Evolutionary conservation across 306 rosid genomes (phyloP).

Genomic region (Acacia crassicarpa): DNA sequence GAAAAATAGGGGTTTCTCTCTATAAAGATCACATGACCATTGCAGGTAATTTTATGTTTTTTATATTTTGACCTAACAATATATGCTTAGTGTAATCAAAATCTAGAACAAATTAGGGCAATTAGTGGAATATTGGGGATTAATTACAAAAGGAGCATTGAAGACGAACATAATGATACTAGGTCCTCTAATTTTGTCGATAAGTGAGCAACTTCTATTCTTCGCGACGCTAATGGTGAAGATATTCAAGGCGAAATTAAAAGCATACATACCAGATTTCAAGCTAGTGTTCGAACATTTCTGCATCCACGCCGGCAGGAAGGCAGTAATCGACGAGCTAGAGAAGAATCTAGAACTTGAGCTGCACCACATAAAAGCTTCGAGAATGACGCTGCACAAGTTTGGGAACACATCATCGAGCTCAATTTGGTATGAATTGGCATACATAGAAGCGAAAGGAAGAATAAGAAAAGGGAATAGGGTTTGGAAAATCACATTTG

Average conservation of each 20-base stretch:
- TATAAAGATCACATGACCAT: slow-evolving; percentile 65
- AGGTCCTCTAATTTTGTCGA: slow-evolving; percentile 64
- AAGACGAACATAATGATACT: slow-evolving; percentile 57
- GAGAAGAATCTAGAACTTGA: slow-evolving; percentile 56
- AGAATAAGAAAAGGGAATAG: slow-evolving; percentile 27
- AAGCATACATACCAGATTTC: slow-evolving; percentile 64
- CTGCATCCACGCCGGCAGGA: slow-evolving; percentile 72
- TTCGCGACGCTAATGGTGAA: slow-evolving; percentile 37
- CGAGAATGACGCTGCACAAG: slow-evolving; percentile 63
- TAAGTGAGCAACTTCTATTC: slow-evolving; percentile 63
- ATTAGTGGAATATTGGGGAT: background rate
- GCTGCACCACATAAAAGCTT: slow-evolving; percentile 50
- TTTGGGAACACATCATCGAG: slow-evolving; percentile 71
- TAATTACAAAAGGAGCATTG: slow-evolving; percentile 48
- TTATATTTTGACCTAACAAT: background rate
- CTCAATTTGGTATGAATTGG: slow-evolving; percentile 70
- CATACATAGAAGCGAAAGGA: slow-evolving; percentile 65
- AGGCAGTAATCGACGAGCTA: slow-evolving; percentile 66
- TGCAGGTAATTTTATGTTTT: slow-evolving; percentile 35
- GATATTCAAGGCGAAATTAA: slow-evolving; percentile 37
- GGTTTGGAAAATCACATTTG: too few relatives aligned
- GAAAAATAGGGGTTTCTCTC: slow-evolving; percentile 59
- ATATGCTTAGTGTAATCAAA: background rate
- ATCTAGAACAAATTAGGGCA: background rate
- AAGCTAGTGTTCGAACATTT: slow-evolving; percentile 66